These are phyloP conservation scores for Cucurbita ficifolia DNA, from an alignment of 306 rosid species.

Conservation along the genomic window DNA sequence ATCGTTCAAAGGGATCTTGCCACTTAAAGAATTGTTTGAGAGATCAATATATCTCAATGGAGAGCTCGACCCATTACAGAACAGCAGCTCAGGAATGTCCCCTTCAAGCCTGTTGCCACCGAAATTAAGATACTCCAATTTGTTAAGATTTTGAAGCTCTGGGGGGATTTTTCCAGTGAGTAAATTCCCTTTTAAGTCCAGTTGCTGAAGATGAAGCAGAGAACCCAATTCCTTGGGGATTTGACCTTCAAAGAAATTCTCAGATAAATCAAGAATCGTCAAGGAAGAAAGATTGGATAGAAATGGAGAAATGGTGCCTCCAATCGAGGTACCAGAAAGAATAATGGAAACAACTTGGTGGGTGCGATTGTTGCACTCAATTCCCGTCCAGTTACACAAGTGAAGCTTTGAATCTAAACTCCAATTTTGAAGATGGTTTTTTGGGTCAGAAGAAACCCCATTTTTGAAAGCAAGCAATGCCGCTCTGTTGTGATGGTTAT, in stretches of 20 bases:
- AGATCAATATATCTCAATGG: constrained; percentile 58
- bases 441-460: constrained; percentile 52
- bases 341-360: constrained; percentile 55
- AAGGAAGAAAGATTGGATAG: constrained; percentile 57
- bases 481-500: constrained; percentile 17
- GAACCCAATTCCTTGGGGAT: constrained; percentile 62
- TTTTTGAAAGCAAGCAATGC: constrained; percentile 60
- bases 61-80: constrained; percentile 47
- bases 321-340: constrained; percentile 40
- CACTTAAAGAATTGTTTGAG: constrained; percentile 65
- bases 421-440: constrained; percentile 39
- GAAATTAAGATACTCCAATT: constrained; percentile 53
- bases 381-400: constrained; percentile 62
- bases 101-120: constrained; percentile 53
- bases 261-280: constrained; percentile 56
- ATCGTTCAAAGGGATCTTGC: constrained; percentile 41
- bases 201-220: constrained; percentile 32
- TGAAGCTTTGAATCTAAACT: constrained; percentile 20
- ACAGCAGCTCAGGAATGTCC: constrained; percentile 44
- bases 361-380: constrained; percentile 48
- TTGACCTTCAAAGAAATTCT: constrained; percentile 45
- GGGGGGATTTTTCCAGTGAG: constrained; percentile 50
- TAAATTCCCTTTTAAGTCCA: constrained; percentile 46
- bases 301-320: constrained; percentile 57
- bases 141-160: constrained; percentile 45